Conservation (phyloP, 192 early-diverging fungal species). For the Obelidium mucronatum region DNA sequence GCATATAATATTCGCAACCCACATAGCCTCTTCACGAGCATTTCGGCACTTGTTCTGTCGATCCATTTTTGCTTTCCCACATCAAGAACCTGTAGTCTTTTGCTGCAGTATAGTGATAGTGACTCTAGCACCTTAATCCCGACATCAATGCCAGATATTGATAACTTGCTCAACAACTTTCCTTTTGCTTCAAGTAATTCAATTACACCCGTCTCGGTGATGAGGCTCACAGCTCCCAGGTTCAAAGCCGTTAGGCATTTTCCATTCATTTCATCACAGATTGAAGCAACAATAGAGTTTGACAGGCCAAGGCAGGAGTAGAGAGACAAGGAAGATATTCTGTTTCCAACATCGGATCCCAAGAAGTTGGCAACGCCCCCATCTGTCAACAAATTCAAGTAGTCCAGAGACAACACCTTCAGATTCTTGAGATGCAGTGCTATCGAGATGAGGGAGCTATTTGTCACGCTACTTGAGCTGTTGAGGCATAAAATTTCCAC, state of each 20-base stretch:
- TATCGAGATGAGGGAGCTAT: background rate
- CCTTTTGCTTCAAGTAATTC: background rate
- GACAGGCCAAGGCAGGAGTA: background rate
- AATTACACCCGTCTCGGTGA: background rate
- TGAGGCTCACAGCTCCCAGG: background rate
- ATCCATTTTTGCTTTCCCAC: constrained; percentile 8
- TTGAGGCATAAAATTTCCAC: background rate
- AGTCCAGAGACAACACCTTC: background rate
- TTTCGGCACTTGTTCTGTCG: background rate
- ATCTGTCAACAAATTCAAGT: constrained; percentile 1
- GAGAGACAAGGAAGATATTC: background rate
- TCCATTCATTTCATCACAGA: background rate
- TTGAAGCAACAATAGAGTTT: background rate
- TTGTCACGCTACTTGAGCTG: background rate
- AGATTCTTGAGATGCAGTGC: background rate
- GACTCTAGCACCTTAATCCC: background rate
- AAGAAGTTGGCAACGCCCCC: background rate
- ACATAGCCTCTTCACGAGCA: background rate
- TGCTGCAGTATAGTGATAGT: background rate
- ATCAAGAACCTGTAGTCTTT: background rate
- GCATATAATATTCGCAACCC: constrained; percentile 1
- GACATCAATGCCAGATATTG: constrained; percentile 1
- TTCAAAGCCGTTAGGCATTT: background rate
- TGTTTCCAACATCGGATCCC: background rate
- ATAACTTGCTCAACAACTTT: background rate